These are phyloP conservation scores for Corymbia calophylla DNA, from an alignment of 441 rosid genomes.

Conservation along the genomic window DNA sequence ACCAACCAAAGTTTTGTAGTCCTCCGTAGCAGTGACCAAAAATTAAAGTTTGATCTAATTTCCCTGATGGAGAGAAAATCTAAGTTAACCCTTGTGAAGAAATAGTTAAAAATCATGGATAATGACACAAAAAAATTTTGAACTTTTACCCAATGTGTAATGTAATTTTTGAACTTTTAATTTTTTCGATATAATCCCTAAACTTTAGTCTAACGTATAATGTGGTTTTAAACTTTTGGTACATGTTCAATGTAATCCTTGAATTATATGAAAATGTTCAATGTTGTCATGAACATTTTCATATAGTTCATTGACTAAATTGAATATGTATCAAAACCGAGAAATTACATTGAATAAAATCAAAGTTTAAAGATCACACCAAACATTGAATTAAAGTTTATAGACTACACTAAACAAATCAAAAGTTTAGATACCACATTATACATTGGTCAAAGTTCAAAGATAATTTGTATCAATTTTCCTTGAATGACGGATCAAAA, in stretches of 20 bases:
- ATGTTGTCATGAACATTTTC: neutral
- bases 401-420: accelerated
- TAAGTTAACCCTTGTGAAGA: too few relatives aligned
- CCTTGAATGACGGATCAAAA: too few relatives aligned
- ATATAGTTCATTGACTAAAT: too few relatives aligned
- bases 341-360: neutral
- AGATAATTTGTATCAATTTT: too few relatives aligned
- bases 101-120: neutral
- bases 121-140: neutral
- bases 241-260: neutral
- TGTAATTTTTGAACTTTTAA: too few relatives aligned
- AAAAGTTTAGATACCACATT: too few relatives aligned
- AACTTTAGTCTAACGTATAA: too few relatives aligned
- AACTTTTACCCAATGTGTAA: neutral
- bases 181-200: too few relatives aligned
- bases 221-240: accelerated
- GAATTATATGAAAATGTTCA: too few relatives aligned
- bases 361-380: accelerated
- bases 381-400: too few relatives aligned
- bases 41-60: neutral
- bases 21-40: neutral
- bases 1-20: neutral
- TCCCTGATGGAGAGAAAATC: neutral
- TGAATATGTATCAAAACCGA: neutral
- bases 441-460: too few relatives aligned